Percentiles rank a stretch among this genome's conserved stretches.
phyloP scores from a whole-genome alignment of 768 basidiomycete species.

The Grammothele lineata region DNA sequence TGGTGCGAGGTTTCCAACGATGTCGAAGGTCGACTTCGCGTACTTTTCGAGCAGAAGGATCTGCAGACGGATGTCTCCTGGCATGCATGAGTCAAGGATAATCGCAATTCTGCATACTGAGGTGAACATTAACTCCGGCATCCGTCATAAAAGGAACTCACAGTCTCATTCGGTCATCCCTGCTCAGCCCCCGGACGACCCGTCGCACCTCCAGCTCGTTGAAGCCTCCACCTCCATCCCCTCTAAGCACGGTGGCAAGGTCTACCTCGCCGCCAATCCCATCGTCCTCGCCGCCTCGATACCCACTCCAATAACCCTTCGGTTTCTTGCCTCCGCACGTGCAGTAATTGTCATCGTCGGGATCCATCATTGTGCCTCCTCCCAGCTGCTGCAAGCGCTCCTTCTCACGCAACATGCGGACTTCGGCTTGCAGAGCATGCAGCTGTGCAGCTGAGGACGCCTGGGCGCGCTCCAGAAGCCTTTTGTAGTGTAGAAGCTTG shows the following conservation, averaged over 20 bases:
- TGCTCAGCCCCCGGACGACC: conserved; percentile 54
- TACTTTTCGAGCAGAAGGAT: conserved; percentile 85
- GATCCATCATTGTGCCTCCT: conserved; percentile 11
- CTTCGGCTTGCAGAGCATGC: conserved; percentile 81
- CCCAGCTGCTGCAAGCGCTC: conserved; percentile 27
- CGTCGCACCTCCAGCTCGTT: conserved; percentile 67
- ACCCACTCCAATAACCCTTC: conserved; percentile 73
- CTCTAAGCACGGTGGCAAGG: conserved; percentile 45
- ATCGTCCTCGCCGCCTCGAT: conserved; percentile 45
- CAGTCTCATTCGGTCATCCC: conserved; percentile 73
- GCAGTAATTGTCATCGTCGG: conserved; percentile 31
- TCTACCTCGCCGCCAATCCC: conserved; percentile 44
- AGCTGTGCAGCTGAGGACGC: conserved; percentile 76
- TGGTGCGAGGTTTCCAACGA: conserved; percentile 68
- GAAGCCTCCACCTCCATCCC: conserved; percentile 49
- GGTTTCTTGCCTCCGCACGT: conserved; percentile 56
- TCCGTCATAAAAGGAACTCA: conserved; percentile 40
- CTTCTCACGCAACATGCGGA: conserved; percentile 56
- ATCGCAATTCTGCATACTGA: conserved; percentile 44
- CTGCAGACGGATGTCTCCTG: conserved; percentile 81
- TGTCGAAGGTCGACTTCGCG: conserved; percentile 74
- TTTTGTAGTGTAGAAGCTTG: conserved; percentile 71
- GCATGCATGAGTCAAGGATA: conserved; percentile 69
- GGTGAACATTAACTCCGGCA: no score
- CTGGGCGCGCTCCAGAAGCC: conserved; percentile 77